Evolutionary conservation across 768 basidiomycete species (phyloP).

Genomic region (Galerina marginata): DNA sequence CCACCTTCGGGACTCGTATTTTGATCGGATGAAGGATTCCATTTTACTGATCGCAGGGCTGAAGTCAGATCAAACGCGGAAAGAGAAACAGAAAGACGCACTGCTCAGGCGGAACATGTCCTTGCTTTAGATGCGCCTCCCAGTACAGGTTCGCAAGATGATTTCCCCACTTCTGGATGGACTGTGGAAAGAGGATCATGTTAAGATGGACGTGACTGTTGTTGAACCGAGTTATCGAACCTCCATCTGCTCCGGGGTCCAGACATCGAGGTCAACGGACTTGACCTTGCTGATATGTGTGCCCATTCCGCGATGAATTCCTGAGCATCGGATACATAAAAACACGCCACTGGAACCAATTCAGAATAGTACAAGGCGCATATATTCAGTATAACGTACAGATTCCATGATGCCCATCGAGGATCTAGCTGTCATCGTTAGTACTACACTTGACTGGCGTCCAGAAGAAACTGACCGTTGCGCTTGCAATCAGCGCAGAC

Average conservation of each 20-base stretch:
- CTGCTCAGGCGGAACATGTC: constrained; percentile 95
- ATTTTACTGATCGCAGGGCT: constrained; percentile 74
- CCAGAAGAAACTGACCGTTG: constrained; percentile 66
- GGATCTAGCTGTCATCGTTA: constrained; percentile 65
- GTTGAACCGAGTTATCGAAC: constrained; percentile 45
- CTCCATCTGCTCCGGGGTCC: constrained; percentile 98
- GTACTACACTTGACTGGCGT: not conserved
- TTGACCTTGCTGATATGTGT: constrained; percentile 98
- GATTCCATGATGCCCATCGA: constrained; percentile 97
- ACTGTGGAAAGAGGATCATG: constrained; percentile 40
- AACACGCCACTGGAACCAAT: constrained; percentile 74
- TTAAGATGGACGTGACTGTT: not conserved
- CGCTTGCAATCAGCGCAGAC: constrained; percentile 96
- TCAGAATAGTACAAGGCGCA: constrained; percentile 3
- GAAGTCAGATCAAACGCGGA: not conserved
- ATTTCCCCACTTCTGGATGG: constrained; percentile 96
- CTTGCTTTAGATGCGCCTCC: constrained; percentile 93
- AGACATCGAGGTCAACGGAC: constrained; percentile 95
- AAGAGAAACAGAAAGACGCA: constrained; percentile 46
- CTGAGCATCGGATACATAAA: constrained; percentile 96
- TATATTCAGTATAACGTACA: constrained; percentile 52
- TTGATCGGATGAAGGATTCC: constrained; percentile 95
- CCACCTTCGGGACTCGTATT: constrained; percentile 95
- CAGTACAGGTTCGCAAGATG: constrained; percentile 91
- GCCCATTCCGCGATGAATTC: constrained; percentile 97